Conservation (phyloP, 805 yeast species). For the Schwanniomyces yamadae region DNA sequence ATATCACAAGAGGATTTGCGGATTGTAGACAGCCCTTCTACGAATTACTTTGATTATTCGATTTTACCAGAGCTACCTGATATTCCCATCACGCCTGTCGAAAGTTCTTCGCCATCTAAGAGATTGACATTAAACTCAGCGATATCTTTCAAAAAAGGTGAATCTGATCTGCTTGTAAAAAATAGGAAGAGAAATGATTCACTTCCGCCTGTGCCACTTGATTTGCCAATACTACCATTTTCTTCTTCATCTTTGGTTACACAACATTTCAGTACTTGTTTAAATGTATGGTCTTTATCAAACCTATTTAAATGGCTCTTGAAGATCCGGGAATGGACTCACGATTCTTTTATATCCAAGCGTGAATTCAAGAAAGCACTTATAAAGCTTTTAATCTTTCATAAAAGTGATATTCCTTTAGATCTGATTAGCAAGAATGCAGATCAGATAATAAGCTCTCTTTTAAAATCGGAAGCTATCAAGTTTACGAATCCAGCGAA, state of each 20-base stretch:
- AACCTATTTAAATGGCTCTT: slow-evolving; percentile 56
- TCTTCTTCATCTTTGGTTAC: slow-evolving; percentile 47
- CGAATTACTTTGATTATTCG: slow-evolving; percentile 33
- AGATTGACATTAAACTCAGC: slow-evolving; percentile 21
- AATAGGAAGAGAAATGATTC: slow-evolving; percentile 17
- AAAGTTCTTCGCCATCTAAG: slow-evolving; percentile 14
- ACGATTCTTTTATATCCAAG: slow-evolving; percentile 47
- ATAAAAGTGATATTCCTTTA: slow-evolving; percentile 47
- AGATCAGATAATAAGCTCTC: slow-evolving; percentile 44
- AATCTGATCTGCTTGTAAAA: slow-evolving; percentile 6
- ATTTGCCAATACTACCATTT: slow-evolving; percentile 58
- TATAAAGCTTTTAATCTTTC: slow-evolving; percentile 49
- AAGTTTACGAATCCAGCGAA: neutral
- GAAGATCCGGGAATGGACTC: slow-evolving; percentile 52
- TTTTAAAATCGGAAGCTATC: slow-evolving; percentile 44
- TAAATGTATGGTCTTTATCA: slow-evolving; percentile 45
- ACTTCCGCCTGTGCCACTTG: slow-evolving; percentile 46
- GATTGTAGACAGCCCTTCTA: slow-evolving; percentile 18
- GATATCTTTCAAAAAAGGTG: slow-evolving; percentile 37
- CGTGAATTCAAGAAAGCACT: slow-evolving; percentile 55
- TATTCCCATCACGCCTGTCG: slow-evolving; percentile 5
- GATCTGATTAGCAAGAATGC: slow-evolving; percentile 53
- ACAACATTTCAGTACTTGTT: slow-evolving; percentile 50
- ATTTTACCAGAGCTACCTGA: slow-evolving; percentile 33
- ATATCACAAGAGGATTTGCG: slow-evolving; percentile 5